Base-by-base conservation (phyloP, 768 basidiomycete genomes). In the Clitopilus hobsonii region DNA sequence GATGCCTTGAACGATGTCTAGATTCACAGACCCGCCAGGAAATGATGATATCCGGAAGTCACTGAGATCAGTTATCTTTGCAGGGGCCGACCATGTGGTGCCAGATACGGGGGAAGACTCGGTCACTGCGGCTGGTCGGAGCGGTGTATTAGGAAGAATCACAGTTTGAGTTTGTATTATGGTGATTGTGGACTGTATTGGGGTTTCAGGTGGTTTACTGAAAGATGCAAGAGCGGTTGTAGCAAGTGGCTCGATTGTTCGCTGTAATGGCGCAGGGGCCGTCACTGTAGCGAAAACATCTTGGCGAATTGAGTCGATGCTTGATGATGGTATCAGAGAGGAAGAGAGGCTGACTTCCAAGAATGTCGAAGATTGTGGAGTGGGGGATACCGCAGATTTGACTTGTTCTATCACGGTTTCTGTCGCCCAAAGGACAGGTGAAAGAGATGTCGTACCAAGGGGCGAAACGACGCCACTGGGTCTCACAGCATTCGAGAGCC, bases 31-130 rank as follows among this genome's bases (percentile, higher is more conserved):
- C 0, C 83, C 84, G 47, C 74, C 77, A 0, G 83, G 72, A 63
- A 85, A 86, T 51, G 74, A 63, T 10, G 80, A 74, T 57, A 89
- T 65, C 49, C 81, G 80, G 76, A 88, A 89, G 2, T 80, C 60
- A 29, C 73, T 67, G 24, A 91, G 74, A 63, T 88, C 79, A 0
- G 78, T 75, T 73, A 88, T 81, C 20, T 74, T 68, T 0, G 71
- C 58, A 0, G 86, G 83, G 4, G 72, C 68, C 1, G 69, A 52
- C 88, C 88, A 89, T n/a, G 66, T 57, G 2, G 66, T 64, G 49
- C 62, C 54, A 36, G 65, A 41, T 5, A 51, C 6, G 7, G 59
- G 51, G 5, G 53, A 14, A 53, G 53, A 10, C 24, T 30, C 52
- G 61, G 57, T 16, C 61, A 28, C n/a, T 18, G 41, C 41, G n/a